These are phyloP conservation scores for Trichoderma polysporum DNA, from an alignment of 2,329 filamentous ascomycete genomes.

Conservation along the genomic window DNA sequence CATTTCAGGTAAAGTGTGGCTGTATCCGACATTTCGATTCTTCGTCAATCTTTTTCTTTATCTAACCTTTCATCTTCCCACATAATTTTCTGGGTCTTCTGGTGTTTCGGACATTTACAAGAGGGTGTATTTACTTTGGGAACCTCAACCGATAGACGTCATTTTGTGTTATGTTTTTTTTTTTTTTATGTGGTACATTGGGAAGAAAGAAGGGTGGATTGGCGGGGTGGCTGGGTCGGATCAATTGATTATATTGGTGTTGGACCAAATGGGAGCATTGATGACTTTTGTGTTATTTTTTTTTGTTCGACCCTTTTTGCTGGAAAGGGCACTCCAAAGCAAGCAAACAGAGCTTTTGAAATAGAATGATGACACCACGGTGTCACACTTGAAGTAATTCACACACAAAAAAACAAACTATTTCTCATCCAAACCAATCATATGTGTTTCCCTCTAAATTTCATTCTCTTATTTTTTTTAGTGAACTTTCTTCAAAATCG, in stretches of 20 bases:
- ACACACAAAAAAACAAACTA: neutral
- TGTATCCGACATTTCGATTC: slow-evolving; percentile 5
- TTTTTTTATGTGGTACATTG: neutral
- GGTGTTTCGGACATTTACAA: neutral
- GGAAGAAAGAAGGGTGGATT: neutral
- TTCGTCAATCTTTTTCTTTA: neutral
- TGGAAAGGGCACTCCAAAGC: neutral
- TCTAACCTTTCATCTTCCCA: neutral
- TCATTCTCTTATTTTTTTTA: neutral
- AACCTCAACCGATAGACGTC: neutral
- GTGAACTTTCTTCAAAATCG: neutral
- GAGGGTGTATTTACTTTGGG: neutral
- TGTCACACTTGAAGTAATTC: slow-evolving; percentile 8
- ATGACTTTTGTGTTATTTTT: neutral
- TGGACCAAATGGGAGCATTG: neutral
- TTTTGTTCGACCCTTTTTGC: neutral
- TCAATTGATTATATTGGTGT: neutral
- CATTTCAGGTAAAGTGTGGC: neutral
- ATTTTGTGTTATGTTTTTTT: neutral
- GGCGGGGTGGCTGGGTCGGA: neutral
- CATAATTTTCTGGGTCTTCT: neutral
- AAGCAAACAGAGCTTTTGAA: slow-evolving; percentile 15
- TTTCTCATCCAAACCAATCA: neutral
- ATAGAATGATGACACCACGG: slow-evolving; percentile 5
- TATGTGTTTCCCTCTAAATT: neutral